Percentiles rank a stretch among this genome's conserved stretches.
These are phyloP conservation scores for Erodium trifolium DNA, from an alignment of 441 rosid species.

Conservation along the genomic window DNA sequence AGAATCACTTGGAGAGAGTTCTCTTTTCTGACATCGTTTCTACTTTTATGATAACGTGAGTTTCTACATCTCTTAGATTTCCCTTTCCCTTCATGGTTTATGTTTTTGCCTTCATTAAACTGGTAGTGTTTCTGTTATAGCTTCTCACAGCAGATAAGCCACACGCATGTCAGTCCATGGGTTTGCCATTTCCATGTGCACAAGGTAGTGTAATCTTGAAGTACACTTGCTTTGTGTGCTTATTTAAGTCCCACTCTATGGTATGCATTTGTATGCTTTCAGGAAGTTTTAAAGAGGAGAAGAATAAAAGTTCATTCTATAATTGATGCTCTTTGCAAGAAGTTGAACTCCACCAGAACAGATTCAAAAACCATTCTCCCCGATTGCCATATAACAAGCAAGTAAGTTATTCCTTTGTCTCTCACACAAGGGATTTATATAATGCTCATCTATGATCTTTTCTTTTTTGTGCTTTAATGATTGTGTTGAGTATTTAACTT, in stretches of 20 bases:
- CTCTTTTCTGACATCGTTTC: conserved; percentile 72
- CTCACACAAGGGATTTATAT: too few relatives aligned
- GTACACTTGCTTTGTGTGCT: conserved; percentile 10
- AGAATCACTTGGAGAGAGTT: conserved; percentile 69
- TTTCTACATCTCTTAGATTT: conserved; percentile 14
- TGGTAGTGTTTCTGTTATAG: conserved; percentile 34
- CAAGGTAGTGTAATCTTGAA: conserved; percentile 40
- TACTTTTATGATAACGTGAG: conserved; percentile 68
- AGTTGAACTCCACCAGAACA: conserved; percentile 27
- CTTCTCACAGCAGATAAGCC: conserved; percentile 41
- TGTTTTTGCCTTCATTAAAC: conserved; percentile 8
- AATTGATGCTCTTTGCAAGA: conserved; percentile 41
- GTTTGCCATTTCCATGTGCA: conserved; percentile 76
- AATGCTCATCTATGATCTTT: conserved; percentile 1
- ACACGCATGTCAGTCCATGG: conserved; percentile 55
- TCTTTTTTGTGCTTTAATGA: neutral
- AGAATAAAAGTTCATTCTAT: conserved; percentile 40
- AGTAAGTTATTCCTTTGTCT: conserved; percentile 39
- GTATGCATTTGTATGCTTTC: conserved; percentile 21
- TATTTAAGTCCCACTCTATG: conserved; percentile 22
- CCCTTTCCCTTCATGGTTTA: neutral
- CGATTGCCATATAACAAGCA: conserved; percentile 39
- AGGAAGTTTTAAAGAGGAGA: conserved; percentile 61
- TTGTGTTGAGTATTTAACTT: too few relatives aligned
- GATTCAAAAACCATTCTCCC: conserved; percentile 34